Conservation (phyloP, 192 early-diverging fungal genomes). For the Mortierella antarctica region DNA sequence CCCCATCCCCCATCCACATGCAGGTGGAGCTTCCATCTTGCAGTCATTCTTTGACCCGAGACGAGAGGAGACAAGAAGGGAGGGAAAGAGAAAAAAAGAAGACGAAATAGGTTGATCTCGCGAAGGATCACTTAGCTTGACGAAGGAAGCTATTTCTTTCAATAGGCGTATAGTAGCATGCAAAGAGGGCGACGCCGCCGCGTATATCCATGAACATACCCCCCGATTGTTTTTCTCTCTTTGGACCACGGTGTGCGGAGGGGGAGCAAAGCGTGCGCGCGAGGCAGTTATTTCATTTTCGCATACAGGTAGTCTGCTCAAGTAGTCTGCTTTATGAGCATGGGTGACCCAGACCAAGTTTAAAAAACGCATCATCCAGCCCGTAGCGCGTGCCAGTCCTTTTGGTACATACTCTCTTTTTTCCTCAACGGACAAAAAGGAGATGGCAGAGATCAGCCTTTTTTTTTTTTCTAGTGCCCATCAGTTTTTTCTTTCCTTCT, state of each 20-base stretch:
- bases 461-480: background rate
- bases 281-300: background rate
- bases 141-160: no score
- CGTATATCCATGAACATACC: no score
- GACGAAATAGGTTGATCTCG: no score
- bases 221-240: no score
- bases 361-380: background rate
- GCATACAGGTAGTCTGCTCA: background rate
- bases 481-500: background rate
- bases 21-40: background rate
- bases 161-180: no score
- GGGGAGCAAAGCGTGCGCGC: background rate
- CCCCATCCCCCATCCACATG: background rate
- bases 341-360: conserved; percentile 26
- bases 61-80: no score
- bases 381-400: no score
- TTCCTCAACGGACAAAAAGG: background rate
- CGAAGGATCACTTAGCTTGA: no score
- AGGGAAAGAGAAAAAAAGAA: no score
- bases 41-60: no score
- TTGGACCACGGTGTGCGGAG: background rate
- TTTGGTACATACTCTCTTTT: background rate
- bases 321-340: background rate
- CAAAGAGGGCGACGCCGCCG: no score
- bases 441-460: background rate